These are phyloP conservation scores for Raffaelea arxii DNA, from an alignment of 2,329 filamentous ascomycete genomes.

Conservation along the genomic window DNA sequence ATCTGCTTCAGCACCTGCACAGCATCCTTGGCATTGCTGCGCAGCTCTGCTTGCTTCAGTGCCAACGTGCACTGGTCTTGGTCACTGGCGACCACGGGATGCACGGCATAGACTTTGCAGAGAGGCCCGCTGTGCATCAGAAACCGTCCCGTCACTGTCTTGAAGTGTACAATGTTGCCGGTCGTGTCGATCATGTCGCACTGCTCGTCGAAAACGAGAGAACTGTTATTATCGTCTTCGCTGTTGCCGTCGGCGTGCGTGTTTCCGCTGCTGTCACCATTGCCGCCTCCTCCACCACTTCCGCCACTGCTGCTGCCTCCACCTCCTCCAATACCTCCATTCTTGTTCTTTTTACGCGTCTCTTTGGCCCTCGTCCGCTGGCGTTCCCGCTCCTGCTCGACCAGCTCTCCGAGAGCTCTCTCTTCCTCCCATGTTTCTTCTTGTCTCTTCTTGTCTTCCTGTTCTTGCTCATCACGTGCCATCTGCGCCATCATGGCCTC, in stretches of 20 bases:
- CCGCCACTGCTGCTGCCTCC: too few species aligned
- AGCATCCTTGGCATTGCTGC: conserved; percentile 45
- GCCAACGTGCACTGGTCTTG: conserved; percentile 55
- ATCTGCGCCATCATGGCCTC: conserved; percentile 50
- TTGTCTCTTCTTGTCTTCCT: conserved; percentile 40
- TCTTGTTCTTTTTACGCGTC: conserved; percentile 50
- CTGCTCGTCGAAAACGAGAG: conserved; percentile 57
- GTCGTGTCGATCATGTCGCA: conserved; percentile 54
- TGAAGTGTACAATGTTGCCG: conserved; percentile 58
- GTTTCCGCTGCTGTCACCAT: conserved; percentile 32
- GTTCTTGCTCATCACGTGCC: conserved; percentile 45
- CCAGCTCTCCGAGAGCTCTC: conserved; percentile 57
- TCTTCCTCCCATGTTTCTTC: conserved; percentile 59
- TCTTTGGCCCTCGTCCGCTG: conserved; percentile 57
- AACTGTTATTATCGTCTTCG: conserved; percentile 17
- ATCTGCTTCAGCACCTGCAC: conserved; percentile 65
- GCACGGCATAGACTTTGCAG: conserved; percentile 62
- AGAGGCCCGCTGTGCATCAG: conserved; percentile 56
- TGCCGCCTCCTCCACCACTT: too few species aligned
- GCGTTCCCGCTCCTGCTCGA: conserved; percentile 61
- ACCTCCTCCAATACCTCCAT: too few species aligned
- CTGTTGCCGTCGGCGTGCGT: conserved; percentile 24
- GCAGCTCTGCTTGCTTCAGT: conserved; percentile 60
- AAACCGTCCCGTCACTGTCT: conserved; percentile 59
- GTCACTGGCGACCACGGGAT: conserved; percentile 50